Conservation (phyloP, 345 rosid genomes). For the Raphanus sativus region DNA sequence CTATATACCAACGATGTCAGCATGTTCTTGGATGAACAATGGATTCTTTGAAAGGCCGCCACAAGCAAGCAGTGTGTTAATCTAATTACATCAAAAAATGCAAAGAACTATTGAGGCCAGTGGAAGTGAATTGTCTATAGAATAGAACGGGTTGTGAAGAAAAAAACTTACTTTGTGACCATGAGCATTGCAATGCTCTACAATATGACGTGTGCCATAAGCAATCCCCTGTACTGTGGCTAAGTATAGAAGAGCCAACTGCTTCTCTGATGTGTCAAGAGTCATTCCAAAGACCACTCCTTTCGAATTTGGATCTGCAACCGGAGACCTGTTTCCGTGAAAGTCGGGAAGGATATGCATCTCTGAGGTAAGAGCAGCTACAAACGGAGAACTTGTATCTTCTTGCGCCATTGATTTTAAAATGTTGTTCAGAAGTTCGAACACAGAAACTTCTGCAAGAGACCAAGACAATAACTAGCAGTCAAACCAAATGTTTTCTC, state of each 20-base stretch:
- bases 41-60: slow-evolving; percentile 95
- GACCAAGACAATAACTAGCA: slow-evolving; percentile 1
- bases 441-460: slow-evolving; percentile 69
- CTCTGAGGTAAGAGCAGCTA: slow-evolving; percentile 79
- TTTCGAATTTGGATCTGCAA: background rate
- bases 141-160: background rate
- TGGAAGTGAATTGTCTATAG: background rate
- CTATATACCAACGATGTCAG: slow-evolving; percentile 77
- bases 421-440: slow-evolving; percentile 64
- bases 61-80: slow-evolving; percentile 84
- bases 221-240: slow-evolving; percentile 86
- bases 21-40: slow-evolving; percentile 83
- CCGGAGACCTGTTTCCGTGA: slow-evolving; percentile 85
- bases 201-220: slow-evolving; percentile 88
- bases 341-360: slow-evolving; percentile 83
- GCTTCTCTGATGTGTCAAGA: slow-evolving; percentile 80
- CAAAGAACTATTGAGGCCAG: slow-evolving; percentile 1
- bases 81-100: slow-evolving; percentile 50
- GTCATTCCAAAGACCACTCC: slow-evolving; percentile 76
- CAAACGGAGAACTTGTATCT: slow-evolving; percentile 65
- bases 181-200: slow-evolving; percentile 89
- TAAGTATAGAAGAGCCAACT: slow-evolving; percentile 79
- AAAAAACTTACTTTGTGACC: slow-evolving; percentile 72
- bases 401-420: slow-evolving; percentile 57
- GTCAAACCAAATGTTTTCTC: slow-evolving; percentile 9